phyloP scores from a whole-genome alignment of 2,329 filamentous ascomycete species.

The Herpotrichia juniperi region DNA sequence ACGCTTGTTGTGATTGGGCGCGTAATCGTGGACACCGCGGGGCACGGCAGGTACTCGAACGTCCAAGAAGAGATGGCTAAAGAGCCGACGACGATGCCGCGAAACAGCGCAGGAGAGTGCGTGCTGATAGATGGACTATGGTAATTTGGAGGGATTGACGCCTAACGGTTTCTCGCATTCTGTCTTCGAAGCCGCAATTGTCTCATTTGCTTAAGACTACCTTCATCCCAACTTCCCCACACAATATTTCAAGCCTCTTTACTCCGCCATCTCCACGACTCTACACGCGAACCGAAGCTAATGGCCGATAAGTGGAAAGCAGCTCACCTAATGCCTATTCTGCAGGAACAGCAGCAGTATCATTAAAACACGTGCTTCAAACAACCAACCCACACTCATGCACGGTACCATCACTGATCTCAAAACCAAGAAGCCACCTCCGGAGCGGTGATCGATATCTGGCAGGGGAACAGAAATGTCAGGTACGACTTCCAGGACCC shows the following conservation, averaged over 20 bases:
- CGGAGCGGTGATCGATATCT: conserved; percentile 75
- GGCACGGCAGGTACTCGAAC: conserved; percentile 1
- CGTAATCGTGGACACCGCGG: neutral
- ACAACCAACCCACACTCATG: conserved; percentile 69
- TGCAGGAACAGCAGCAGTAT: conserved; percentile 69
- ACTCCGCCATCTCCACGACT: conserved; percentile 78
- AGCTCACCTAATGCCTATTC: conserved; percentile 77
- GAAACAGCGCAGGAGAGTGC: no score
- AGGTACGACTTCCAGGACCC: conserved; percentile 80
- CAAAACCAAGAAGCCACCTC: conserved; percentile 69
- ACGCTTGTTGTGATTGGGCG: neutral
- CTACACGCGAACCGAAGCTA: conserved; percentile 77
- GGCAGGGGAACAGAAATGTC: conserved; percentile 77
- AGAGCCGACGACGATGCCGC: conserved; percentile 11
- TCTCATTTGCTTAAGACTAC: no score
- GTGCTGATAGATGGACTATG: no score
- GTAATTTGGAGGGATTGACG: no score
- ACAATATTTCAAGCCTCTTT: no score
- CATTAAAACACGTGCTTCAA: conserved; percentile 64
- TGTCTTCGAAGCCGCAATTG: neutral
- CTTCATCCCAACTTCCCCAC: no score
- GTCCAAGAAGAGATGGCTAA: neutral
- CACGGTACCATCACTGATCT: conserved; percentile 71
- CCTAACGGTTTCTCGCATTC: neutral
- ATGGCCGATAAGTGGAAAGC: conserved; percentile 78